phyloP scores from a whole-genome alignment of 495 filamentous ascomycete species.

The Patellaria atrata region DNA sequence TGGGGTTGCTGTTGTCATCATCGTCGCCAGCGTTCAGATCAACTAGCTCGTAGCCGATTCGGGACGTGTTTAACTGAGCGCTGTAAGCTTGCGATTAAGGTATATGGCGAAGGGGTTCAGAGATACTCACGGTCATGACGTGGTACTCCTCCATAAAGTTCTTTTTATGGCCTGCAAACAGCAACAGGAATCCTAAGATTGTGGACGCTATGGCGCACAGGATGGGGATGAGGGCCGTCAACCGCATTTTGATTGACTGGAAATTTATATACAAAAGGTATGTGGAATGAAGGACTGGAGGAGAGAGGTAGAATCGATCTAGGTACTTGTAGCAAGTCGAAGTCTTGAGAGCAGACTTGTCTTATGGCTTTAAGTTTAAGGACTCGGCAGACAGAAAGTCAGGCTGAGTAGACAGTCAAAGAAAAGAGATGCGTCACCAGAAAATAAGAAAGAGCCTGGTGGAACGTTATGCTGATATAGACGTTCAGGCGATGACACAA shows the following conservation, averaged over 20 bases:
- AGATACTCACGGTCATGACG: slow-evolving; percentile 46
- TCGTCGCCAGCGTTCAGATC: slow-evolving; percentile 8
- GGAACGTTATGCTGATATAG: too few relatives aligned
- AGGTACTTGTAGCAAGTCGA: background rate
- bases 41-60: slow-evolving; percentile 39
- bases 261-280: too few relatives aligned
- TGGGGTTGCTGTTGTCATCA: slow-evolving; percentile 11
- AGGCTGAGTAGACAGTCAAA: too few relatives aligned
- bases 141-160: slow-evolving; percentile 48
- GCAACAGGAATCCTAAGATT: slow-evolving; percentile 50
- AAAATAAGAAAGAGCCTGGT: too few relatives aligned
- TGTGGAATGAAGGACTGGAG: too few relatives aligned
- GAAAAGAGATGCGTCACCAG: too few relatives aligned
- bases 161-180: slow-evolving; percentile 53
- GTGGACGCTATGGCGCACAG: slow-evolving; percentile 43
- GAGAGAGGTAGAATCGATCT: background rate
- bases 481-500: too few relatives aligned
- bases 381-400: too few relatives aligned
- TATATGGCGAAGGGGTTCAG: background rate
- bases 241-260: slow-evolving; percentile 23
- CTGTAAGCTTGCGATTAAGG: background rate
- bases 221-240: slow-evolving; percentile 29
- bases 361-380: too few relatives aligned
- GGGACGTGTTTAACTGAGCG: slow-evolving; percentile 48
- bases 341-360: too few relatives aligned